These are phyloP conservation scores for Malus asiatica DNA, from an alignment of 306 rosid genomes.

Conservation along the genomic window DNA sequence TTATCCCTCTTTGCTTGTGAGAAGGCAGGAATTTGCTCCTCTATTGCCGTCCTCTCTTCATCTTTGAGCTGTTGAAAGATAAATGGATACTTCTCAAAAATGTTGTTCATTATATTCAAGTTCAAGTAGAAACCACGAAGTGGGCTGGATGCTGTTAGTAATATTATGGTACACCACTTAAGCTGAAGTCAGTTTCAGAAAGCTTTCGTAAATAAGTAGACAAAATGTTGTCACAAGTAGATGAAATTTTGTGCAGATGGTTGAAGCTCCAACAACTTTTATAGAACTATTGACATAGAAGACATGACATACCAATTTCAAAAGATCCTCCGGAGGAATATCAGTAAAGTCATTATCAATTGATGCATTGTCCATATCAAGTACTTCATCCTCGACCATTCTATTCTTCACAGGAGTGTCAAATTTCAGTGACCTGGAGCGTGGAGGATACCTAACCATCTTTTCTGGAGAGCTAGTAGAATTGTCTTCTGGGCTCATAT, in stretches of 20 bases:
- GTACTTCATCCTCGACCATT: constrained; percentile 7
- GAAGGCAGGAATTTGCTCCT: constrained; percentile 66
- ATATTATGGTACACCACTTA: not conserved
- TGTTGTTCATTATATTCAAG: not conserved
- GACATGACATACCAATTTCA: constrained; percentile 57
- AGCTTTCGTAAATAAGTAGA: not conserved
- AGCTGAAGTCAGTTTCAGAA: not conserved
- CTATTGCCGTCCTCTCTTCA: constrained; percentile 52
- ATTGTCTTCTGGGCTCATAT: constrained; percentile 47
- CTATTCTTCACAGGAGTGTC: constrained; percentile 62
- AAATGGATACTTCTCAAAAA: constrained; percentile 1
- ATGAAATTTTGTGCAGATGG: not conserved
- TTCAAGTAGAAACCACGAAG: not conserved
- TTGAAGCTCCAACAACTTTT: not conserved
- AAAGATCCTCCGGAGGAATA: constrained; percentile 48
- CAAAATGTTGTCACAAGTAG: not conserved
- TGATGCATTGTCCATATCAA: constrained; percentile 16
- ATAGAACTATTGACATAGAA: not conserved
- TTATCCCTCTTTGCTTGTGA: constrained; percentile 60
- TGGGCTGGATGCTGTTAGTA: not conserved
- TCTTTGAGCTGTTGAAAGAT: constrained; percentile 55
- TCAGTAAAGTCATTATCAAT: constrained; percentile 33
- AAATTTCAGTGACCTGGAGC: constrained; percentile 58
- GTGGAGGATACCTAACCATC: constrained; percentile 50
- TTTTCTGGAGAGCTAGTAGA: constrained; percentile 26